phyloP scores from a whole-genome alignment of 495 filamentous ascomycete species.

The Cercophora sp. region DNA sequence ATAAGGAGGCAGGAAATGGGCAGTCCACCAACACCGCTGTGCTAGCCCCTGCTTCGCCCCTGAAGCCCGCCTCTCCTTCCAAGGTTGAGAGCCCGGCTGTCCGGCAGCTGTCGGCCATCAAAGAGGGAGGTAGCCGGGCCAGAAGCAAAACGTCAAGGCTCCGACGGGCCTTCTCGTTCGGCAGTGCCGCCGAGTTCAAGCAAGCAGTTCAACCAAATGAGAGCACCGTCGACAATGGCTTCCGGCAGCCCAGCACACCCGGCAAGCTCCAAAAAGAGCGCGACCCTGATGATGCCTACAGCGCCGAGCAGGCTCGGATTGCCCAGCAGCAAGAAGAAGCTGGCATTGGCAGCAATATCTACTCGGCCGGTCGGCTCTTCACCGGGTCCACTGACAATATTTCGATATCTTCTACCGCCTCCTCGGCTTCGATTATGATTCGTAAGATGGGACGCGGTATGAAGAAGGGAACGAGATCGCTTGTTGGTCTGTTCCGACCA shows the following conservation, averaged over 20 bases:
- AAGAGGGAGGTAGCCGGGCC: conserved; percentile 61
- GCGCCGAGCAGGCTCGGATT: conserved; percentile 82
- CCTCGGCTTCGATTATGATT: conserved; percentile 98
- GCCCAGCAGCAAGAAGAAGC: conserved; percentile 85
- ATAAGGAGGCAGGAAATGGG: conserved; percentile 31
- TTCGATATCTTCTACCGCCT: conserved; percentile 95
- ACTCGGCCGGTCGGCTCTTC: conserved; percentile 83
- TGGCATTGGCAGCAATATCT: conserved; percentile 90
- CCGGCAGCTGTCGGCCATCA: conserved; percentile 74
- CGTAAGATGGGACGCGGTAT: conserved; percentile 98
- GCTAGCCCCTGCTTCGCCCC: conserved; percentile 23
- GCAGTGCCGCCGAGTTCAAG: conserved; percentile 87
- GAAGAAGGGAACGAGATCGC: conserved; percentile 84
- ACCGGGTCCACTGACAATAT: conserved; percentile 92
- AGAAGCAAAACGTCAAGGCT: conserved; percentile 87
- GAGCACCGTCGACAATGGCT: conserved; percentile 44
- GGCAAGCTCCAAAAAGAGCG: conserved; percentile 70
- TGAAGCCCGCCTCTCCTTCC: conserved; percentile 27
- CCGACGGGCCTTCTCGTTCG: conserved; percentile 92
- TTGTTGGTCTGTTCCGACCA: conserved; percentile 92
- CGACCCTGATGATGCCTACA: conserved; percentile 61
- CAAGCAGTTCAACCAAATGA: conserved; percentile 63
- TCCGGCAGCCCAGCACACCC: conserved; percentile 48
- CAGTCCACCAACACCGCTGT: conserved; percentile 28
- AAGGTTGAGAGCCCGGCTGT: conserved; percentile 65